phyloP scores from a whole-genome alignment of 108 stramenopile species.

The Aurantiochytrium sp. region DNA sequence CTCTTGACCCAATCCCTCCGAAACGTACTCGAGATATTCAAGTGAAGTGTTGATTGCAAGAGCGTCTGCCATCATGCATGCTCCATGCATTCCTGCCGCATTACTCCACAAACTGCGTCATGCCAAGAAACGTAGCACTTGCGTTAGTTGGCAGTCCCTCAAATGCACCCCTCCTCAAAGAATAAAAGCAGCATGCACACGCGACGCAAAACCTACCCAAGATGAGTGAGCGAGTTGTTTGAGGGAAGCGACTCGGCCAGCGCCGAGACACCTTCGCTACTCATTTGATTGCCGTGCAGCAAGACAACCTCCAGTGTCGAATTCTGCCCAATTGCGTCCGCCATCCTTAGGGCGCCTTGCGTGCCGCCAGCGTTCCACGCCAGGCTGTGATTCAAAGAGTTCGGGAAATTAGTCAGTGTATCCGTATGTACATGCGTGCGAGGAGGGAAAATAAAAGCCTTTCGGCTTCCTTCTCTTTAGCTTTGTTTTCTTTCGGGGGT shows the following conservation, averaged over 20 bases:
- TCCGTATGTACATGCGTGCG: too few relatives aligned
- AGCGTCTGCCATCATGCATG: neutral
- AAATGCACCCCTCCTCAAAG: neutral
- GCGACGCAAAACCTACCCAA: neutral
- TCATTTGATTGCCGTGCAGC: neutral
- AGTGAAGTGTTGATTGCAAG: neutral
- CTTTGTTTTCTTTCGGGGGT: too few relatives aligned
- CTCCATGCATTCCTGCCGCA: neutral
- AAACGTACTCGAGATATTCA: neutral
- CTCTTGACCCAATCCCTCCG: neutral
- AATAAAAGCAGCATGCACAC: neutral
- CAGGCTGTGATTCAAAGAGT: neutral
- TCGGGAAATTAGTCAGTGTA: too few relatives aligned
- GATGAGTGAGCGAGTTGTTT: neutral
- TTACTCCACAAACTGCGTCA: neutral
- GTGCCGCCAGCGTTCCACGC: neutral
- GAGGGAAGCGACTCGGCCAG: neutral
- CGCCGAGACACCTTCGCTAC: neutral
- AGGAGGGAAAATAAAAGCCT: too few relatives aligned
- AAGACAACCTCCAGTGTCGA: neutral
- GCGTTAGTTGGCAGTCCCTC: neutral
- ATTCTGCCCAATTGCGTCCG: neutral
- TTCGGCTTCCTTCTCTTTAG: neutral
- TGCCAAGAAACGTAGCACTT: neutral
- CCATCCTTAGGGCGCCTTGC: neutral